Conservation (phyloP, 441 rosid species). For the Bocquillonia castaneifolia region DNA sequence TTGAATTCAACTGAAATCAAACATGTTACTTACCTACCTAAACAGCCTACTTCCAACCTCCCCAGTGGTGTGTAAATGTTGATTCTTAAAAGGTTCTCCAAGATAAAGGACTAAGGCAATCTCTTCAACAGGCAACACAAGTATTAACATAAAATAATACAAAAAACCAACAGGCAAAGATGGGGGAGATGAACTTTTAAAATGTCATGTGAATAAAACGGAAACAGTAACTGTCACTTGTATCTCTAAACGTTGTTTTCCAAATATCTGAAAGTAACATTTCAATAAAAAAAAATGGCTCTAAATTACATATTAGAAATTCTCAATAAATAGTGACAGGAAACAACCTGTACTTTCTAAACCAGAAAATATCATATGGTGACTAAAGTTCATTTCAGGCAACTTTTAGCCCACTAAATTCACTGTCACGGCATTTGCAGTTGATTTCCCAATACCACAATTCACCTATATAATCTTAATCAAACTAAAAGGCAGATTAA, state of each 20-base stretch:
- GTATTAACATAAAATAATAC: background rate
- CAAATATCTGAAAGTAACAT: too few species aligned
- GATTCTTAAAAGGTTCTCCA: slow-evolving; percentile 3
- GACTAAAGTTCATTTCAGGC: background rate
- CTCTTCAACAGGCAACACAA: background rate
- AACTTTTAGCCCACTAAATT: background rate
- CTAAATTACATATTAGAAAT: too few species aligned
- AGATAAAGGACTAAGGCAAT: background rate
- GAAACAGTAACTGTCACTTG: too few species aligned
- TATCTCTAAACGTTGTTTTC: too few species aligned
- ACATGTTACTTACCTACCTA: background rate
- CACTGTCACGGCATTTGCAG: background rate
- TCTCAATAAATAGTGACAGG: too few species aligned
- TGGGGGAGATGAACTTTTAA: background rate
- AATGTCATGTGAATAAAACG: too few species aligned
- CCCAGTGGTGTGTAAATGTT: background rate
- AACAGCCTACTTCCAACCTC: background rate
- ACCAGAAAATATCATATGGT: background rate
- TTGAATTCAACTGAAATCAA: background rate
- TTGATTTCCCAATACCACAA: background rate
- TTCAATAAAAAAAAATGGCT: too few species aligned
- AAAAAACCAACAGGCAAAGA: background rate
- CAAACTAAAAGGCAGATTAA: background rate
- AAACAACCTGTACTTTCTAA: too few species aligned
- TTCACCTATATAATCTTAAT: background rate